Evolutionary conservation across 495 filamentous ascomycete genomes (phyloP), one percentile per base, ranked within the genome.

Genomic region (Xylaria intraflava): DNA sequence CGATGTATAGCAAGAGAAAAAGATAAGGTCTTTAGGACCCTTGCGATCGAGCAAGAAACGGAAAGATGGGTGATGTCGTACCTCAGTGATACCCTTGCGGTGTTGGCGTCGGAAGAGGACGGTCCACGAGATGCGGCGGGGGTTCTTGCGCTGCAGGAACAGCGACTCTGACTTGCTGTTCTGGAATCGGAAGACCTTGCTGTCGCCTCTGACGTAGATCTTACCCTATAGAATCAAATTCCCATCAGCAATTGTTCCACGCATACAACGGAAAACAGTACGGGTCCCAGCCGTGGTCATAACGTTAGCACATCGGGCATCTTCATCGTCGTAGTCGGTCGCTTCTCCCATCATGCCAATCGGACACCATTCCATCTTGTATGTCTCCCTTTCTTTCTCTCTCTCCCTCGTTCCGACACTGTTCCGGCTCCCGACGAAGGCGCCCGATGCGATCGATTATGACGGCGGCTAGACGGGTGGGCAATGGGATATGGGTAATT

Each of bases 41-140:
- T 9, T 4, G 27, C 27, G 4, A 11, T 33, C 10, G 10, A 31
- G 29, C 12, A n/a, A 3, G 41, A 31, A 26, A 26, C 14, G 30
- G 51, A 24, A 38, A 41, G 23, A 53, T 24, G 27, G 49, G 40
- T 16, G 23, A 51, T 65, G 60, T 61, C 86, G 78, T 83, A 97
- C 93, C 89, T 99, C 93, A 82, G 92, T 93, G 81, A 97, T 91
- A 85, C 93, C 93, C 89, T 99, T 99, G 83, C 89, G 92, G 84
- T 96, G 92, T 80, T 95, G 90, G 76, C 91, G 86, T 76, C 93
- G 84, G 86, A 83, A 99, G 55, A 99, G 88, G 63, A 90, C 86
- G 54, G 93, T 99, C 93, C 93, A 99, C 61, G 91, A 86, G 75
- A 99, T 96, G 67, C 91, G 87, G 73, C 93, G 90, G 69, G 93